Base-by-base conservation (phyloP, 257 asterid genomes). In the Petunia secreta region DNA sequence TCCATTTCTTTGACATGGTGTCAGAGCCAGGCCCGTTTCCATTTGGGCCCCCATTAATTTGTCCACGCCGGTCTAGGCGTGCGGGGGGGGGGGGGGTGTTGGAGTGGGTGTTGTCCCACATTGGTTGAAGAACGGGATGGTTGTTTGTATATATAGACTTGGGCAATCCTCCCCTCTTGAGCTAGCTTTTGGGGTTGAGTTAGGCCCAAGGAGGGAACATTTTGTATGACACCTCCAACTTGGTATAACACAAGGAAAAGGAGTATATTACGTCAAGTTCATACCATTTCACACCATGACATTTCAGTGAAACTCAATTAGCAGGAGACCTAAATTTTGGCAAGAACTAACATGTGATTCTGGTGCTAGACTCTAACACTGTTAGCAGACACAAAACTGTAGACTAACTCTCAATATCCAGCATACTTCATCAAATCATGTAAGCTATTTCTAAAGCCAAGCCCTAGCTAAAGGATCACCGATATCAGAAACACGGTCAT, bases 281-380 rank as follows among this genome's bases (percentile, higher is more conserved):
- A 78, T 10, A 64, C 14, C 52, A 62, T 48, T 78, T 14, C 10
- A 78, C 81, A 60, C 73, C 7, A 53, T 5, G 3, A 11, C 14
- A 43, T 46, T 46, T 16, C 58, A 16, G 57, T 43, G 54, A 77
- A 46, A 6, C 68, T 59, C 71, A 77, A 50, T 50, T 73, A 10
- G 62, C 62, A 34, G 46, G 62, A 50, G 77, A 73, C 13, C 48
- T 50, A 73, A 48, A 34, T 73, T 15, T 6, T 73, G 43, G 77
- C 62, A 73, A 73, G 62, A 50, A 73, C 46, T 73, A 73, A 11
- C 62, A 73, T 73, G 40, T 50, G 16, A 50, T 11, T 25, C 34
- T 73, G 77, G 77, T 50, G 77, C 62, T 50, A 73, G 44, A 46
- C 75, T 43, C 39, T 66, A 68, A 43, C n/a, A 68, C 46, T 68